Evolutionary conservation across 2,329 filamentous ascomycete genomes (phyloP).

Genomic region (Talaromyces atroroseus): DNA sequence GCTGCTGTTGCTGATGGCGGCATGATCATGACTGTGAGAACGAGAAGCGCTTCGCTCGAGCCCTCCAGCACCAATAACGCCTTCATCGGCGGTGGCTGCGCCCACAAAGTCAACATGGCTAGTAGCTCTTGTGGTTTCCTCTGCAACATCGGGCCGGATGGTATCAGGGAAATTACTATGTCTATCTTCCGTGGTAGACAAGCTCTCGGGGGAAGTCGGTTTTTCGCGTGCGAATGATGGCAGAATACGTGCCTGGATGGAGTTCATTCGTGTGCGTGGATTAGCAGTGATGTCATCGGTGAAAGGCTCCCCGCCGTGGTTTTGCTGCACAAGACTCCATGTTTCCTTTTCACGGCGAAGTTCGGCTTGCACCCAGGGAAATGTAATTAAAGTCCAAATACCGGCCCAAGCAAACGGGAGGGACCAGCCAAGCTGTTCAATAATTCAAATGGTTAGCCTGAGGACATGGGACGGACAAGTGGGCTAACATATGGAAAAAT

Average conservation of each 20-base stretch:
- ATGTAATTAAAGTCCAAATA: conserved; percentile 42
- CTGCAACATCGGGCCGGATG: neutral
- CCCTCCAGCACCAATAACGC: conserved; percentile 5
- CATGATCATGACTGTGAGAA: neutral
- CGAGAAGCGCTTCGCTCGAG: conserved; percentile 7
- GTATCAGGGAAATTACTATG: neutral
- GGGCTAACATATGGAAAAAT: neutral
- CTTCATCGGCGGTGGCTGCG: neutral
- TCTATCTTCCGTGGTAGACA: conserved; percentile 1
- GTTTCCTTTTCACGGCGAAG: conserved; percentile 41
- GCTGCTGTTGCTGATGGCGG: neutral
- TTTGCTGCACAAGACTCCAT: conserved; percentile 31
- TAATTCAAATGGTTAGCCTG: conserved; percentile 4
- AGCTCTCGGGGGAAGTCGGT: neutral
- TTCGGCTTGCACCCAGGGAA: conserved; percentile 43
- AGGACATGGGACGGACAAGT: neutral
- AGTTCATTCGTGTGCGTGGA: conserved; percentile 33
- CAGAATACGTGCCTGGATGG: conserved; percentile 25
- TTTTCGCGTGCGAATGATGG: conserved; percentile 11
- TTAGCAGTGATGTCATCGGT: conserved; percentile 34
- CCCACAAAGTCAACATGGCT: neutral
- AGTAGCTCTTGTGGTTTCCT: neutral
- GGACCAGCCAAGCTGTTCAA: conserved; percentile 33
- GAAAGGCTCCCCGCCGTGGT: conserved; percentile 32
- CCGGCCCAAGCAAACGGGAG: conserved; percentile 40